Base-by-base conservation (phyloP, 2,329 filamentous ascomycete genomes). In the Tolypocladium tropicale region DNA sequence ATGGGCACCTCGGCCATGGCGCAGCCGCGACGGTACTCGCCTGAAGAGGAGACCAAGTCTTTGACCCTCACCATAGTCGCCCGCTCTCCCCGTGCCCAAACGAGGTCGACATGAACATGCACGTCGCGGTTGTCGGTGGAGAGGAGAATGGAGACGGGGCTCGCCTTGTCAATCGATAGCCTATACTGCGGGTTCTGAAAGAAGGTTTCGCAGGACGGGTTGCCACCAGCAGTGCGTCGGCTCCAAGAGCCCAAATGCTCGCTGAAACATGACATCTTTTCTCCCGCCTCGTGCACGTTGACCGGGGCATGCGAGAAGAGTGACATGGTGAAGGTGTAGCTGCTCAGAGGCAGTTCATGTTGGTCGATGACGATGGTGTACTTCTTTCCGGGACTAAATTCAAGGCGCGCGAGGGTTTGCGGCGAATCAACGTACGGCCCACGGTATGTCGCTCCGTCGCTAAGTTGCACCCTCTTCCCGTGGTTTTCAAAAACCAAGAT, bases 341-440 rank as follows among this genome's bases (percentile, higher is more conserved):
- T 79, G 1, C 82, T 78, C 4, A 87, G 74, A 2, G 89, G 86
- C 5, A 97, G 78, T 39, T 87, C 85, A 64, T 95, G 86, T 63
- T 95, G 88, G 18, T 90, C 86, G 32, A 91, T 77, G 9, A 92
- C 89, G 6, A 89, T 74, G 1, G 78, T 81, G 61, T 80, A 81
- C 4, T 66, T 64, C 50, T 69, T 74, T n/a, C 67, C 68, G 4
- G 75, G 72, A 34, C 62, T 62, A 6, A 68, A 62, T 12, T 68
- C 61, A 4, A 95, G 79, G 57, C 88, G 85, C 49, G 95, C 83
- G 9, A 99, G 81, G 0, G 89, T 95, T 69, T 97, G 95, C 1
- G 91, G 91, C 2, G 92, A 95, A 70, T 96, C 93, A 36, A 97
- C 90, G 60, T 90, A 96, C n/a, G 90, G 89, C 0, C 88, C 88